Conservation (phyloP, 805 yeast genomes). For the Yamadazyma scolyti region DNA sequence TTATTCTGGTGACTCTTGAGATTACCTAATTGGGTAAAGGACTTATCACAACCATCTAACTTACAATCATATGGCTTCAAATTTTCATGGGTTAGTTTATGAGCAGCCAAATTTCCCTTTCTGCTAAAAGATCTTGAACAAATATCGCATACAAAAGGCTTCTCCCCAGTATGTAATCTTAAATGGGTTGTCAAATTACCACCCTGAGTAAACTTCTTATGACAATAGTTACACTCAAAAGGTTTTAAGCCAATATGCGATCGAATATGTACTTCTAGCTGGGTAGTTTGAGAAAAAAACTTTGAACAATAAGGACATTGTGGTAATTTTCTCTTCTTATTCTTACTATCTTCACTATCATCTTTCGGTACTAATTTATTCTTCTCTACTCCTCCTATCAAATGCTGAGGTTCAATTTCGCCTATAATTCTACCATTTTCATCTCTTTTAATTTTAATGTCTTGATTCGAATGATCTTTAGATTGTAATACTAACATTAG, state of each 20-base stretch:
- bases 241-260: conserved; percentile 88
- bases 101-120: conserved; percentile 90
- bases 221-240: conserved; percentile 73
- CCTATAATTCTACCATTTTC: conserved; percentile 69
- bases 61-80: conserved; percentile 76
- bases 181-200: conserved; percentile 85
- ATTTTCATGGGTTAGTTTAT: conserved; percentile 75
- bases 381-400: conserved; percentile 80
- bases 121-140: conserved; percentile 81
- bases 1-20: conserved; percentile 92
- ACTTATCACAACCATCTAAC: conserved; percentile 76
- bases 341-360: conserved; percentile 16
- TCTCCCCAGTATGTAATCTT: conserved; percentile 87
- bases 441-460: conserved; percentile 48
- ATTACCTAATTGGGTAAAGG: conserved; percentile 89
- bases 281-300: conserved; percentile 84
- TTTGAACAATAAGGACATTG: conserved; percentile 78
- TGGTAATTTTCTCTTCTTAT: conserved; percentile 39
- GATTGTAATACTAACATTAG: conserved; percentile 90
- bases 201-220: conserved; percentile 82
- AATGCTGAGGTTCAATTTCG: conserved; percentile 36
- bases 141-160: conserved; percentile 76
- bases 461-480: conserved; percentile 67
- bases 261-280: conserved; percentile 82
- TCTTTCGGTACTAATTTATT: conserved; percentile 28